phyloP scores from a whole-genome alignment of 1,284 basidiomycete genomes.

The Trichosporon sp. region DNA sequence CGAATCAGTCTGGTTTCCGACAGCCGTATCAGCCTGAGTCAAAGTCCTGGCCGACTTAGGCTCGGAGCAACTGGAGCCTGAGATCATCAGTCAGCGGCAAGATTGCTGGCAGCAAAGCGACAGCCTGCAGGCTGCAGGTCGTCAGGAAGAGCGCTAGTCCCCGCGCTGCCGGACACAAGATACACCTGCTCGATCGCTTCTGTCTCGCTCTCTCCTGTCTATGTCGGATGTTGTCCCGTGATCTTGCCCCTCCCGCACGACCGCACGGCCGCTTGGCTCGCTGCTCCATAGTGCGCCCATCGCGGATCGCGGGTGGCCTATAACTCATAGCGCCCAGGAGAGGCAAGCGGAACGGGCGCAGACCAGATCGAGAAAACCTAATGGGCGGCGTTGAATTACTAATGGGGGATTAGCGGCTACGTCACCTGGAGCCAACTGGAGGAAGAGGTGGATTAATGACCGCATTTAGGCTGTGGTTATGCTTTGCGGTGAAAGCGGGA shows the following conservation, averaged over 20 bases:
- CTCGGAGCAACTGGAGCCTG: neutral
- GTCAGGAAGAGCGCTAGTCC: neutral
- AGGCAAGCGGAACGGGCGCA: neutral
- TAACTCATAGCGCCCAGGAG: neutral
- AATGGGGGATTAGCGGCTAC: slow-evolving; percentile 2
- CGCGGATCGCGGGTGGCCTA: neutral
- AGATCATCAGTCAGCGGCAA: neutral
- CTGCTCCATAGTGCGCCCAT: neutral
- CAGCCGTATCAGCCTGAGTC: slow-evolving; percentile 6
- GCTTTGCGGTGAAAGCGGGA: neutral
- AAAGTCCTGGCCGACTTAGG: neutral
- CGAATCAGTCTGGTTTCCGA: neutral
- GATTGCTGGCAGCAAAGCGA: neutral
- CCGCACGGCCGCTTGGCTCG: neutral
- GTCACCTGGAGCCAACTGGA: neutral
- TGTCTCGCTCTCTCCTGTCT: neutral
- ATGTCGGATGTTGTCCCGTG: neutral
- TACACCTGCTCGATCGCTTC: neutral
- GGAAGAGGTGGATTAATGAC: neutral
- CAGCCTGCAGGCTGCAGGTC: neutral
- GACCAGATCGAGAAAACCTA: neutral
- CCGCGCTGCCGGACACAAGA: neutral
- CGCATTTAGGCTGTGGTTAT: neutral
- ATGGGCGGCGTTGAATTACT: neutral
- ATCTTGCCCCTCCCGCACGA: neutral